Base-by-base conservation (phyloP, 495 filamentous ascomycete species). In the Rhypophila decipiens region DNA sequence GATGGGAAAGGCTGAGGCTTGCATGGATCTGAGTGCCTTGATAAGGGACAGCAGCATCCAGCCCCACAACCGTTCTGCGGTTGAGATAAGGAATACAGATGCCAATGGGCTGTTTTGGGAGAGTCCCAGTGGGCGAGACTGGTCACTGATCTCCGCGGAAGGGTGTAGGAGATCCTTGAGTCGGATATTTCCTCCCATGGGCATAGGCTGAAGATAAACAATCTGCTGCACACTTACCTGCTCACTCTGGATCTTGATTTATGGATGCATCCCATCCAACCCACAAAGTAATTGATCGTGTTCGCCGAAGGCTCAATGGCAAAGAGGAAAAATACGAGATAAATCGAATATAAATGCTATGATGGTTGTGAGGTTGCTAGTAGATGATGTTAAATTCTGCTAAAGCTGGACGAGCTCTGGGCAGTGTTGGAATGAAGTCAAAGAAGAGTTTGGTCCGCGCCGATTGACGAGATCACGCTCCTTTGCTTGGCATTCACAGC, bases 111-210 rank as follows among this genome's bases (percentile, higher is more conserved):
- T 22, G 18, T 23, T n/a, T 40, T 22, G 4, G 7, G 19, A 23
- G 19, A 10, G 19, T 18, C 38, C n/a, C n/a, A n/a, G n/a, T n/a
- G n/a, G n/a, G n/a, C n/a, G n/a, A n/a, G 19, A 40, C 38, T 22
- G 38, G 13, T 22, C n/a, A 21, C 10, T 21, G 38, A 40, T 40
- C 38, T 40, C 38, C 38, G 38, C 38, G 38, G 38, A 40, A 23
- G 2, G 36, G 36, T 9, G 9, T 13, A 39, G 36, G 36, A 39
- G 36, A 39, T 39, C 13, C 18, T 18, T 9, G 20, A 31, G 27
- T 31, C 27, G 27, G 27, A 13, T 7, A 31, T 7, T n/a, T n/a
- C n/a, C n/a, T n/a, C n/a, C n/a, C n/a, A n/a, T n/a, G n/a, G n/a
- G n/a, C n/a, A n/a, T n/a, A n/a, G n/a, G n/a, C n/a, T n/a, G n/a